A percentile compares a stretch with the other conserved stretches of the same genome.
Conservation (phyloP, 495 filamentous ascomycete genomes). For the Usnea hakonensis region DNA sequence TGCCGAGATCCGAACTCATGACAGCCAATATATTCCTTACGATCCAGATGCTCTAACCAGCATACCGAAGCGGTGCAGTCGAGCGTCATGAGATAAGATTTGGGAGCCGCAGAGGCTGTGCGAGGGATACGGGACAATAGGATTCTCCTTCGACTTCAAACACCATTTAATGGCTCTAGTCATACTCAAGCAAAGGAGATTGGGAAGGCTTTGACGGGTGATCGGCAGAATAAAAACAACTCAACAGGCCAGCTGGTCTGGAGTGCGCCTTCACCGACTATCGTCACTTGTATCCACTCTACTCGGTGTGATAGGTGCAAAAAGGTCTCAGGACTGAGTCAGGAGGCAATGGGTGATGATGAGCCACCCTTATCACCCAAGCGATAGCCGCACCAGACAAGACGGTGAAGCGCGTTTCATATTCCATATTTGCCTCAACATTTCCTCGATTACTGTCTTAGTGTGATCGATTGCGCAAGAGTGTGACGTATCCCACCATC, state of each 20-base stretch:
- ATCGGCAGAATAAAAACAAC: background rate
- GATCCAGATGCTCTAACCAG: background rate
- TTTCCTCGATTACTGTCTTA: background rate
- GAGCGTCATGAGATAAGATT: background rate
- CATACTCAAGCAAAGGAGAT: background rate
- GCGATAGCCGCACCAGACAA: conserved; percentile 7
- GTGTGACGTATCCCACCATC: background rate
- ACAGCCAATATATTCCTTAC: background rate
- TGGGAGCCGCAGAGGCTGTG: background rate
- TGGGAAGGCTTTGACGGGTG: conserved; percentile 6
- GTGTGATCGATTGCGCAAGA: background rate
- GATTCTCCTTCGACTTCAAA: background rate
- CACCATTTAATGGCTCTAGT: background rate
- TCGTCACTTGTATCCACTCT: background rate
- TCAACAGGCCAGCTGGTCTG: background rate
- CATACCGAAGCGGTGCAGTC: background rate
- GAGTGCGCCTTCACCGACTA: background rate
- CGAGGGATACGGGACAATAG: background rate
- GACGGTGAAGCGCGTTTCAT: background rate
- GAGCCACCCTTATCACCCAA: background rate
- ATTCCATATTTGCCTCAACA: background rate
- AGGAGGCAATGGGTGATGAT: background rate
- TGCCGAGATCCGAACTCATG: background rate
- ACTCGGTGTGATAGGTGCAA: background rate
- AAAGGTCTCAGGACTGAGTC: background rate